Evolutionary conservation across 1,284 basidiomycete species (phyloP).

Genomic region (Marasmius fiardii): DNA sequence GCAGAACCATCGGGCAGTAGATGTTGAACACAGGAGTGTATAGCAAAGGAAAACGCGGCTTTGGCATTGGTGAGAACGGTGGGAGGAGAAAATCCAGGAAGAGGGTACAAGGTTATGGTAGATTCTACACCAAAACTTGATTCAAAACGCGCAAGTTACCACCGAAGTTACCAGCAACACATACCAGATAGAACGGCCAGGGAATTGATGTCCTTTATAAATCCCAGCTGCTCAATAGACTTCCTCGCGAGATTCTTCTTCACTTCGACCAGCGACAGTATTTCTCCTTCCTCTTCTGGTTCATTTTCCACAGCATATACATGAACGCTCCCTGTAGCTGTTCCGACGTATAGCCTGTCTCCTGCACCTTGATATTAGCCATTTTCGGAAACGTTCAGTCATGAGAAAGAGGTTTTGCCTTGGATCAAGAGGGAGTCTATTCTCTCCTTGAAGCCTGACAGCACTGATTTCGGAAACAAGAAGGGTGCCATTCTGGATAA

Average conservation of each 20-base stretch:
- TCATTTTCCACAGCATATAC: conserved; percentile 8
- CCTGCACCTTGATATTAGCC: conserved; percentile 1
- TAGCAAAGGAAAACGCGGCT: conserved; percentile 77
- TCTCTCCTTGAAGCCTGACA: conserved; percentile 45
- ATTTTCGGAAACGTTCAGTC: not conserved
- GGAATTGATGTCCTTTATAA: conserved; percentile 80
- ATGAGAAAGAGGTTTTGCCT: conserved; percentile 16
- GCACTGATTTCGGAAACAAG: conserved; percentile 30
- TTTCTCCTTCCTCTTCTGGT: conserved; percentile 27
- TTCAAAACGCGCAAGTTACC: too few species aligned
- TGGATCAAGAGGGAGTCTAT: conserved; percentile 38
- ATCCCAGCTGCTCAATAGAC: conserved; percentile 84
- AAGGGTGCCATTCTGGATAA: conserved; percentile 45
- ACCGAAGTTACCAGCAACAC: too few species aligned
- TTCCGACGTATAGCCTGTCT: conserved; percentile 13
- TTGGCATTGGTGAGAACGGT: conserved; percentile 73
- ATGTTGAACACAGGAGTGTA: conserved; percentile 62
- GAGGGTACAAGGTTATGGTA: conserved; percentile 59
- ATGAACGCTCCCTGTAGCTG: conserved; percentile 11
- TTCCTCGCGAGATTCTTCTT: conserved; percentile 64
- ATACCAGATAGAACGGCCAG: conserved; percentile 80
- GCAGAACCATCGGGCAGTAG: conserved; percentile 22
- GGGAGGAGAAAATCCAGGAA: conserved; percentile 65
- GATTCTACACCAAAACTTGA: conserved; percentile 41
- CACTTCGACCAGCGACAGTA: conserved; percentile 55